Percentiles rank a stretch among this genome's conserved stretches.
Evolutionary conservation across 2,329 filamentous ascomycete genomes (phyloP).

Genomic region (Botrytis galanthina): DNA sequence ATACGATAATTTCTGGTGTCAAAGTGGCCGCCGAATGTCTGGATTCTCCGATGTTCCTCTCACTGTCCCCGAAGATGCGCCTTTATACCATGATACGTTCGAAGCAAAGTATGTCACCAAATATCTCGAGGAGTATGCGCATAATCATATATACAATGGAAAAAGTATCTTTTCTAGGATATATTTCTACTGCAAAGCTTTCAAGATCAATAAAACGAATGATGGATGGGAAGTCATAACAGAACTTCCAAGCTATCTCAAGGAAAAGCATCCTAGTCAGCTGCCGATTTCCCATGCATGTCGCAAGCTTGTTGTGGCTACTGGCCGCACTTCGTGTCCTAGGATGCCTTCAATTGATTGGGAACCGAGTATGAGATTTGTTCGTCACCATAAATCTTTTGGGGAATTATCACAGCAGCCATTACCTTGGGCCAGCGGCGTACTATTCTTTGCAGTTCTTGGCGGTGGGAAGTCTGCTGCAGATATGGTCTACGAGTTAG

Average conservation of each 20-base stretch:
- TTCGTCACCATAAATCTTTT: slow-evolving; percentile 20
- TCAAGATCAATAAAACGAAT: slow-evolving; percentile 28
- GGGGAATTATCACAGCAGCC: slow-evolving; percentile 10
- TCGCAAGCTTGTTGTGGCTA: slow-evolving; percentile 3
- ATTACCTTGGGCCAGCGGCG: neutral
- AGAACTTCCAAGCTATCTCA: neutral
- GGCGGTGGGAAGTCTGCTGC: slow-evolving; percentile 16
- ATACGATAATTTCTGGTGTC: slow-evolving; percentile 38
- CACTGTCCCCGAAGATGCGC: slow-evolving; percentile 31
- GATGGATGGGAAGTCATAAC: slow-evolving; percentile 24
- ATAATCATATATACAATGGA: slow-evolving; percentile 24
- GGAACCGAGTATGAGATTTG: neutral
- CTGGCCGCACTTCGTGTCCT: slow-evolving; percentile 3
- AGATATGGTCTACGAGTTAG: slow-evolving; percentile 18
- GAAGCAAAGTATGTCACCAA: slow-evolving; percentile 34
- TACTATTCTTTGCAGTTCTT: slow-evolving; percentile 14
- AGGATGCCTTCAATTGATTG: neutral
- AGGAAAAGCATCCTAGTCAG: neutral
- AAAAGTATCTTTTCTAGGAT: slow-evolving; percentile 32
- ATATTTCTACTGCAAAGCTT: slow-evolving; percentile 27
- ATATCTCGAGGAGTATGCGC: slow-evolving; percentile 34
- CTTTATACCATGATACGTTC: slow-evolving; percentile 33
- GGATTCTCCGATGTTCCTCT: slow-evolving; percentile 38
- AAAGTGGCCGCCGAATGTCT: slow-evolving; percentile 35
- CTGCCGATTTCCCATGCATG: neutral